phyloP scores from a whole-genome alignment of 139 green algal species.

The Volvox reticuliferus region DNA sequence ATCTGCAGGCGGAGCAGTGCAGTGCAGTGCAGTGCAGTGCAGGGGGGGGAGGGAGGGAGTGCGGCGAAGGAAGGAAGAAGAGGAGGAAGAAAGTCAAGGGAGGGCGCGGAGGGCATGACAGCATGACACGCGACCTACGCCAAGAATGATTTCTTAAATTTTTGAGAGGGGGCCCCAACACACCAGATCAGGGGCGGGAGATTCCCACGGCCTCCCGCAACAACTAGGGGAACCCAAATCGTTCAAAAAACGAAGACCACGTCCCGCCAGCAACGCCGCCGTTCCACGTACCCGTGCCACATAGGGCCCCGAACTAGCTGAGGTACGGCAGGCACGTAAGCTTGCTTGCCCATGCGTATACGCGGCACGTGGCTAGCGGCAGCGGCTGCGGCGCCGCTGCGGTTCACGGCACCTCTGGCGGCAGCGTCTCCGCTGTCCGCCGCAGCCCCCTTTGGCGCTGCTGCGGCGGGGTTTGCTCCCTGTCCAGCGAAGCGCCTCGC shows the following conservation, averaged over 20 bases:
- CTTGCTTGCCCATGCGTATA: constrained; percentile 78
- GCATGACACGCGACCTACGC: too few species aligned
- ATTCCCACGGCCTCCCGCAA: too few species aligned
- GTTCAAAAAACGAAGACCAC: neutral
- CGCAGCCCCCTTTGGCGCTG: neutral
- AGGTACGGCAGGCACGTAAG: constrained; percentile 77
- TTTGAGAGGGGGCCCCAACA: too few species aligned
- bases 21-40: too few species aligned
- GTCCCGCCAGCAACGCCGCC: neutral
- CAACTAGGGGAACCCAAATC: neutral
- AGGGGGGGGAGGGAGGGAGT: too few species aligned
- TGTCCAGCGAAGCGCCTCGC: neutral
- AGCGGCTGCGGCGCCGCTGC: neutral
- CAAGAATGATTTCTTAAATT: too few species aligned
- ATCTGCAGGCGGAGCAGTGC: too few species aligned
- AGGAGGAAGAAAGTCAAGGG: too few species aligned
- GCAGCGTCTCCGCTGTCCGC: neutral
- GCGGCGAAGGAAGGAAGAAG: too few species aligned
- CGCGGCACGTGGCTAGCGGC: neutral
- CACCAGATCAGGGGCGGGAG: too few species aligned
- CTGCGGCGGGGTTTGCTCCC: neutral
- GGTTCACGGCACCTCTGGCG: neutral
- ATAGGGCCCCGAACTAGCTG: constrained; percentile 66
- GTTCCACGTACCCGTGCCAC: constrained; percentile 40
- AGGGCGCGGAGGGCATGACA: too few species aligned